Evolutionary conservation across 2,329 filamentous ascomycete genomes (phyloP).

Genomic region (Escovopsis sp.): DNA sequence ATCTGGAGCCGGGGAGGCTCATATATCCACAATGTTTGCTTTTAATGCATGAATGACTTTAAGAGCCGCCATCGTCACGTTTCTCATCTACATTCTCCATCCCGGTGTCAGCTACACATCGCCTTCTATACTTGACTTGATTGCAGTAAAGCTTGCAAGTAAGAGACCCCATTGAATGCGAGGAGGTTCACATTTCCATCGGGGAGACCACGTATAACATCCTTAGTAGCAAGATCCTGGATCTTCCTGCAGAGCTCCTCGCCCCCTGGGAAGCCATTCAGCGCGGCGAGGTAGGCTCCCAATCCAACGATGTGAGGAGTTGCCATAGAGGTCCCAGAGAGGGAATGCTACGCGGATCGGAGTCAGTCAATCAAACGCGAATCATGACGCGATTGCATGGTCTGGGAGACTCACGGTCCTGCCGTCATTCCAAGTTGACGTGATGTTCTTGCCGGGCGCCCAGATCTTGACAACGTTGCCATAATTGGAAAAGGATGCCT

Average conservation of each 20-base stretch:
- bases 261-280: conserved; percentile 14
- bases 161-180: conserved; percentile 28
- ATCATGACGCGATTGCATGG: no score
- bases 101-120: neutral
- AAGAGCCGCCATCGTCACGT: neutral
- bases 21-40: no score
- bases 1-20: no score
- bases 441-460: conserved; percentile 32
- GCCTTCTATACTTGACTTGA: no score
- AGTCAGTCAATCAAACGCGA: neutral
- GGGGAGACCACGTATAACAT: conserved; percentile 17
- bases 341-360: conserved; percentile 11
- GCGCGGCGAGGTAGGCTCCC: conserved; percentile 29
- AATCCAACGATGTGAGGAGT: conserved; percentile 28
- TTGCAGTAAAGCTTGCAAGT: neutral
- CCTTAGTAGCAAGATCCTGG: conserved; percentile 19
- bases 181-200: conserved; percentile 26
- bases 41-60: no score
- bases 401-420: conserved; percentile 11
- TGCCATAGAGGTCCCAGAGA: conserved; percentile 33
- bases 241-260: conserved; percentile 14
- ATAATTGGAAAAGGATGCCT: conserved; percentile 38
- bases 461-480: conserved; percentile 35
- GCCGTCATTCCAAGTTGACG: conserved; percentile 33
- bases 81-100: neutral